Percentiles rank a stretch among this genome's conserved stretches.
Evolutionary conservation across 2,329 filamentous ascomycete species (phyloP).

Genomic region (Hymenoscyphus linearis): DNA sequence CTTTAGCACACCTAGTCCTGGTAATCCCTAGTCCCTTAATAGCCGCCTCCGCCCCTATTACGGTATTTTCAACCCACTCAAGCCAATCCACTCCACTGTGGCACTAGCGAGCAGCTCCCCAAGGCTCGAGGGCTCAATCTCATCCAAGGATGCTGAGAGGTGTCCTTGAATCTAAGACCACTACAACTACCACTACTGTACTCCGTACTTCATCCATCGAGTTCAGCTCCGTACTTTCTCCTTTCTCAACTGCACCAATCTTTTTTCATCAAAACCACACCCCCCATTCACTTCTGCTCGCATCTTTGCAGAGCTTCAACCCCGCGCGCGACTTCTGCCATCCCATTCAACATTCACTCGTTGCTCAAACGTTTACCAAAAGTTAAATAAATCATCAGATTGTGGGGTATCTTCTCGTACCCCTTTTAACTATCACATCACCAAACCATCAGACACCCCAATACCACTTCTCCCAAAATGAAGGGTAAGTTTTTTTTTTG

Average conservation of each 20-base stretch:
- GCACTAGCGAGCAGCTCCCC: background rate
- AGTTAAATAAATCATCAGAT: background rate
- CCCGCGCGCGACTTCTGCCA: background rate
- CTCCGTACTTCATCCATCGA: background rate
- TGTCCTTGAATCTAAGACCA: background rate
- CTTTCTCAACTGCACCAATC: background rate
- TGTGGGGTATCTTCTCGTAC: conserved; percentile 5
- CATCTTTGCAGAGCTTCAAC: background rate
- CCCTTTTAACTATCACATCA: conserved; percentile 1
- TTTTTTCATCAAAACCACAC: background rate
- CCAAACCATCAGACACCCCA: background rate
- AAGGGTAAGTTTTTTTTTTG: background rate
- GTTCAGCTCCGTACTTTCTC: background rate
- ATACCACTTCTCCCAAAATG: conserved; percentile 4
- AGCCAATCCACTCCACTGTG: background rate
- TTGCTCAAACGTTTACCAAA: background rate
- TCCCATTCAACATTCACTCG: background rate
- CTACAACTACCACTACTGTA: background rate
- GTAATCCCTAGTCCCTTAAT: background rate
- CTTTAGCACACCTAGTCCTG: background rate
- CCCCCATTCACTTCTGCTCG: background rate
- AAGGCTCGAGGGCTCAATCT: too few species aligned
- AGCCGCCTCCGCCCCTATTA: background rate
- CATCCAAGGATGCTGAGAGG: background rate
- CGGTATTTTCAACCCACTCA: background rate